A percentile compares a stretch with the other conserved stretches of the same genome.
These are phyloP conservation scores for Penicillium sp. DNA, from an alignment of 2,329 filamentous ascomycete species.

Conservation along the genomic window DNA sequence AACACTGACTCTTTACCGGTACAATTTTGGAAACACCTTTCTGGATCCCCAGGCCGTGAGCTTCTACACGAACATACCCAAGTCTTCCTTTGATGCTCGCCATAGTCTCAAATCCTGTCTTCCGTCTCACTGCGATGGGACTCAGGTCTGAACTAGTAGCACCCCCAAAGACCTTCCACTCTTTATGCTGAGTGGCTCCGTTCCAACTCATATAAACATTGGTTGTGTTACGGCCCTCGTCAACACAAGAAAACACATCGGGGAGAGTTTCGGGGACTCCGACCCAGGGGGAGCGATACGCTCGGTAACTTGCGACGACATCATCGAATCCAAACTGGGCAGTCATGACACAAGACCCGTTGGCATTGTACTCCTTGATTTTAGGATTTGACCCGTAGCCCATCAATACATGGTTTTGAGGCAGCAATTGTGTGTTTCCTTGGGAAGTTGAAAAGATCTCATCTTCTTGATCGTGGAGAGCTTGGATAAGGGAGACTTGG, in stretches of 20 bases:
- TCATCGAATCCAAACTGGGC: slow-evolving; percentile 32
- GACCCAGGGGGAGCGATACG: slow-evolving; percentile 25
- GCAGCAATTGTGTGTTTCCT: slow-evolving; percentile 14
- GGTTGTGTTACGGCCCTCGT: slow-evolving; percentile 7
- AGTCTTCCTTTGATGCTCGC: too few relatives aligned
- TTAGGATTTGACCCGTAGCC: slow-evolving; percentile 15
- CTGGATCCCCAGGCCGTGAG: too few relatives aligned
- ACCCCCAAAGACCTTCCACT: slow-evolving; percentile 19
- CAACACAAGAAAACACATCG: slow-evolving; percentile 18
- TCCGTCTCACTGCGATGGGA: not conserved
- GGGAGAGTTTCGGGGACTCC: slow-evolving; percentile 21
- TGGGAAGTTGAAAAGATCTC: slow-evolving; percentile 18
- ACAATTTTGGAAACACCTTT: too few relatives aligned
- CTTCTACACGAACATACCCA: too few relatives aligned
- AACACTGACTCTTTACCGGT: too few relatives aligned
- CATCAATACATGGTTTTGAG: slow-evolving; percentile 15
- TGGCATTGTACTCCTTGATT: slow-evolving; percentile 30
- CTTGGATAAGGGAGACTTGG: not conserved
- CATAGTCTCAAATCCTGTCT: not conserved
- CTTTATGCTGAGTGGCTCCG: slow-evolving; percentile 36
- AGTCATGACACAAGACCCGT: slow-evolving; percentile 31
- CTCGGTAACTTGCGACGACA: slow-evolving; percentile 32
- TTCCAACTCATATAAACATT: slow-evolving; percentile 43
- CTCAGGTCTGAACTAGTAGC: not conserved
- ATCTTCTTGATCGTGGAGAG: not conserved